phyloP scores from a whole-genome alignment of 2,329 filamentous ascomycete species.

The Colletotrichum coccodes region DNA sequence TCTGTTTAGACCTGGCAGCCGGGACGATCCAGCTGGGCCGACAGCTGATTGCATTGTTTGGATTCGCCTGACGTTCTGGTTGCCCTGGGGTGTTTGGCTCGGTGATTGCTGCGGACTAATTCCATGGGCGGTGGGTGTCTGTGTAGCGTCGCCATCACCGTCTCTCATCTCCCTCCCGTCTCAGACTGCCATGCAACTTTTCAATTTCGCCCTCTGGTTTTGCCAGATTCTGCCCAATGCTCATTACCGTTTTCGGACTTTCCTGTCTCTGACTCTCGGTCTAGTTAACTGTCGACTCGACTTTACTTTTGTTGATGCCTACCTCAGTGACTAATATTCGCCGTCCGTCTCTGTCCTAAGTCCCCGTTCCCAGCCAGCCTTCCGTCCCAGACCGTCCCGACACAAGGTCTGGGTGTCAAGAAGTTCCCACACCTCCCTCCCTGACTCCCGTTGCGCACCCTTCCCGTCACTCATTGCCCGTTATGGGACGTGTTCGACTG shows the following conservation, averaged over 20 bases:
- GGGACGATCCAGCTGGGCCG: conserved; percentile 14
- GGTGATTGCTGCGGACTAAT: conserved; percentile 18
- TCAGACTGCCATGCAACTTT: conserved; percentile 22
- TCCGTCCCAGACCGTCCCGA: not conserved
- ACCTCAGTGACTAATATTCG: not conserved
- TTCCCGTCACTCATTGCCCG: conserved; percentile 15
- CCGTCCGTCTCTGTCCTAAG: not conserved
- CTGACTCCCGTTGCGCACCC: not conserved
- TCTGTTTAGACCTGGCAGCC: conserved; percentile 17
- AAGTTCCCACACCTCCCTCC: not conserved
- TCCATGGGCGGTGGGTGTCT: conserved; percentile 2
- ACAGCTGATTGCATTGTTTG: conserved; percentile 5
- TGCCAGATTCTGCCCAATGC: not conserved
- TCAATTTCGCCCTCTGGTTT: not conserved
- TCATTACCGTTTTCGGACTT: not conserved
- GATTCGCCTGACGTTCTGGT: not conserved
- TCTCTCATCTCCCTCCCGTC: not conserved
- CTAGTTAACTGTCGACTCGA: not conserved
- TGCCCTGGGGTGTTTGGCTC: conserved; percentile 4
- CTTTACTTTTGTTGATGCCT: not conserved
- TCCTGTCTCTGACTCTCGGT: not conserved
- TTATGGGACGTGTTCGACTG: conserved; percentile 16
- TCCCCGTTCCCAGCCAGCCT: not conserved
- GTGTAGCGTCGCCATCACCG: conserved; percentile 19
- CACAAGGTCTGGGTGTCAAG: not conserved